Percentiles rank a stretch among this genome's conserved stretches.
These are phyloP conservation scores for grape (Vitis vinifera) DNA, from an alignment of 164 flowering plant species.

Conservation along the genomic window ASM3070453v1 NC_081812.1:10813001-10813500, in stretches of 20 bases:
- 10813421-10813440: constrained; percentile 61
- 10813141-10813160: constrained; percentile 57
- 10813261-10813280: not conserved
- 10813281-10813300: not conserved
- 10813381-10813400: constrained; percentile 66
- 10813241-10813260: not conserved
- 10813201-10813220: not conserved
- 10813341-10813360: constrained; percentile 57
- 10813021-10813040: no score
- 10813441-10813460: constrained; percentile 61
- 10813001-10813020: no score
- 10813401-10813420: constrained; percentile 51
- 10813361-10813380: constrained; percentile 79
- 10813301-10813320: constrained; percentile 70
- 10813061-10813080: constrained; percentile 22
- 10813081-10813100: constrained; percentile 1
- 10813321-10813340: constrained; percentile 63
- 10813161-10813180: constrained; percentile 44
- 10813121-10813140: constrained; percentile 61
- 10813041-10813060: not conserved
- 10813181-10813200: not conserved
- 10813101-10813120: constrained; percentile 26
- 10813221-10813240: not conserved
- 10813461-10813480: constrained; percentile 45
- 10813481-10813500: constrained; percentile 51